Evolutionary conservation across 2,329 filamentous ascomycete species (phyloP).

Genomic region (Lojkania enalia): DNA sequence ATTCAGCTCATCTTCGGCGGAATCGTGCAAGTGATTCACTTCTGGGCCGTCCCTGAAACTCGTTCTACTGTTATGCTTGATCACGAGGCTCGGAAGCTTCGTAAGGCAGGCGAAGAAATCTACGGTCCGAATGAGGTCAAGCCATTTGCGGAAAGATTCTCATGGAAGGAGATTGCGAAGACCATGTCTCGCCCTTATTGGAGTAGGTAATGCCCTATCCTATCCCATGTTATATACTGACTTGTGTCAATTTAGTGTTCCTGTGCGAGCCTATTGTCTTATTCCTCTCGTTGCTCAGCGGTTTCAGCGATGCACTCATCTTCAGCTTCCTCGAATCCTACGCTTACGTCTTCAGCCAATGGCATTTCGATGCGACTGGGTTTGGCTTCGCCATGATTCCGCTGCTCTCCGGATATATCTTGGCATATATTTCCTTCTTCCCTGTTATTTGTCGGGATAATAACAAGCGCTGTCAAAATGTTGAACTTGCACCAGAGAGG

Average conservation of each 20-base stretch:
- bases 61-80: constrained; percentile 76
- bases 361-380: constrained; percentile 61
- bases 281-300: constrained; percentile 69
- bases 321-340: constrained; percentile 78
- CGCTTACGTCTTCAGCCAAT: constrained; percentile 66
- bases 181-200: constrained; percentile 68
- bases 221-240: too few species aligned
- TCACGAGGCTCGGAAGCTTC: constrained; percentile 72
- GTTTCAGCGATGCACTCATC: constrained; percentile 74
- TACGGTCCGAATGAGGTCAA: constrained; percentile 70
- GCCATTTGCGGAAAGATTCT: constrained; percentile 32
- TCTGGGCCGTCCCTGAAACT: constrained; percentile 74
- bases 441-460: constrained; percentile 54
- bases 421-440: constrained; percentile 63
- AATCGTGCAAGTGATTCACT: constrained; percentile 67
- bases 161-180: constrained; percentile 46
- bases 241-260: too few species aligned
- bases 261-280: constrained; percentile 74
- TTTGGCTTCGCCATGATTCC: constrained; percentile 61
- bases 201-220: too few species aligned
- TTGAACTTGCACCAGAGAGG: constrained; percentile 61
- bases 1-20: constrained; percentile 79
- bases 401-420: constrained; percentile 66
- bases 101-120: constrained; percentile 59
- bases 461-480: constrained; percentile 45